Evolutionary conservation across 257 asterid species (phyloP).

Genomic region (Ballota nigra): DNA sequence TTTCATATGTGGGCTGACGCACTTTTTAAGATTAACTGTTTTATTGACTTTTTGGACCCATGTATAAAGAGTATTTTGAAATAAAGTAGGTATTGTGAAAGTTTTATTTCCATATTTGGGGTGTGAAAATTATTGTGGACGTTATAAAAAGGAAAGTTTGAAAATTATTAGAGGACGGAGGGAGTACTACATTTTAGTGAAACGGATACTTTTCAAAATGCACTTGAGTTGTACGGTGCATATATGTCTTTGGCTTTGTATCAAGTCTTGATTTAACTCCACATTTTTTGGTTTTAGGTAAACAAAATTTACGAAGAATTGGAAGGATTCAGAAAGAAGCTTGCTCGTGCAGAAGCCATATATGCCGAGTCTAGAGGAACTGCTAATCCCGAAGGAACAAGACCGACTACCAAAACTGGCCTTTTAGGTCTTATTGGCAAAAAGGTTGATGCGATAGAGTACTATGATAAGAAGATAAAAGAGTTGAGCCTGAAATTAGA

Average conservation of each 20-base stretch:
- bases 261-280: not conserved
- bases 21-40: too few relatives aligned
- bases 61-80: too few relatives aligned
- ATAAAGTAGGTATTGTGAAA: too few relatives aligned
- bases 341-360: constrained; percentile 64
- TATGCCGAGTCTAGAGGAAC: constrained; percentile 48
- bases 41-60: too few relatives aligned
- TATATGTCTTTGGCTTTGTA: not conserved
- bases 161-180: too few relatives aligned
- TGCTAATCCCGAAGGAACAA: constrained; percentile 61
- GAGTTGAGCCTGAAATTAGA: constrained; percentile 55
- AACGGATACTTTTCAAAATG: too few relatives aligned
- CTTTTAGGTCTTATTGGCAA: constrained; percentile 70
- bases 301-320: constrained; percentile 68
- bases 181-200: too few relatives aligned
- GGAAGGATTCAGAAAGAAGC: constrained; percentile 79
- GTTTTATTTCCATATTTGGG: too few relatives aligned
- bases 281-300: constrained; percentile 38
- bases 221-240: too few relatives aligned
- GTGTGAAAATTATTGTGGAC: too few relatives aligned
- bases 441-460: constrained; percentile 78
- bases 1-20: too few relatives aligned
- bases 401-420: constrained; percentile 71
- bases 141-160: too few relatives aligned
- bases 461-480: constrained; percentile 60